Percentiles rank a stretch among this genome's conserved stretches.
phyloP scores from a whole-genome alignment of 352 stramenopile genomes.

The Phytopythium vexans region DNA sequence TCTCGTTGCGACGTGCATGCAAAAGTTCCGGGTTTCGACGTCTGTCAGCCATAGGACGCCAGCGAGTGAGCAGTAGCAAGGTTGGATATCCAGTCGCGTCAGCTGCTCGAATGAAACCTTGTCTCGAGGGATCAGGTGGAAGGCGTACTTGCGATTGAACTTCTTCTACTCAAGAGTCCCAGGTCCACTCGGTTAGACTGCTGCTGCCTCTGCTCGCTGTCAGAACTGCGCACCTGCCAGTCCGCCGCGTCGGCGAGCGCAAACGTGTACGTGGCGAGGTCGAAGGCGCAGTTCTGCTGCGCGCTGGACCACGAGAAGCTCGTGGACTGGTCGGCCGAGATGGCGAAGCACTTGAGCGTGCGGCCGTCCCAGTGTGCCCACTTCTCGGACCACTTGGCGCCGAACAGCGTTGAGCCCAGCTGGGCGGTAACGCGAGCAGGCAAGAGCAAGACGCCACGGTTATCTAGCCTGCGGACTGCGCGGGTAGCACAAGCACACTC shows the following conservation, averaged over 20 bases:
- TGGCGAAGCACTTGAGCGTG: slow-evolving; percentile 74
- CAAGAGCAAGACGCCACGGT: neutral
- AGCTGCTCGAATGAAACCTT: slow-evolving; percentile 27
- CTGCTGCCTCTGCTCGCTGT: neutral
- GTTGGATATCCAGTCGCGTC: neutral
- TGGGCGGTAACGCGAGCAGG: slow-evolving; percentile 8
- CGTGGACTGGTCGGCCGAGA: slow-evolving; percentile 49
- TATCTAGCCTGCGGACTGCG: too few species aligned
- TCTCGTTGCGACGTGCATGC: slow-evolving; percentile 56
- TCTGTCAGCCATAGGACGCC: slow-evolving; percentile 10
- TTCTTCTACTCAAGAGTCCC: slow-evolving; percentile 32
- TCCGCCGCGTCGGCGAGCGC: slow-evolving; percentile 37
- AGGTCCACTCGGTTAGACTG: neutral
- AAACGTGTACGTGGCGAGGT: slow-evolving; percentile 50
- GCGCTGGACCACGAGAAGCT: slow-evolving; percentile 54
- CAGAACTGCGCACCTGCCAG: neutral
- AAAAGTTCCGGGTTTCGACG: slow-evolving; percentile 51
- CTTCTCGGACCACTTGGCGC: slow-evolving; percentile 76
- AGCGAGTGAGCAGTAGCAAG: neutral
- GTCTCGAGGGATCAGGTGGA: slow-evolving; percentile 49
- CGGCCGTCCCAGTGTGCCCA: slow-evolving; percentile 72
- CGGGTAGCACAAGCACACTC: neutral
- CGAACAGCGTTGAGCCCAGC: slow-evolving; percentile 55
- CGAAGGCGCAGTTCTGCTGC: slow-evolving; percentile 39
- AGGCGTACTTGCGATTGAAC: slow-evolving; percentile 55